A percentile compares a stretch with the other conserved stretches of the same genome.
Conservation (phyloP, 2,329 filamentous ascomycete species). For the Ophiocordyceps camponoti-floridani region DNA sequence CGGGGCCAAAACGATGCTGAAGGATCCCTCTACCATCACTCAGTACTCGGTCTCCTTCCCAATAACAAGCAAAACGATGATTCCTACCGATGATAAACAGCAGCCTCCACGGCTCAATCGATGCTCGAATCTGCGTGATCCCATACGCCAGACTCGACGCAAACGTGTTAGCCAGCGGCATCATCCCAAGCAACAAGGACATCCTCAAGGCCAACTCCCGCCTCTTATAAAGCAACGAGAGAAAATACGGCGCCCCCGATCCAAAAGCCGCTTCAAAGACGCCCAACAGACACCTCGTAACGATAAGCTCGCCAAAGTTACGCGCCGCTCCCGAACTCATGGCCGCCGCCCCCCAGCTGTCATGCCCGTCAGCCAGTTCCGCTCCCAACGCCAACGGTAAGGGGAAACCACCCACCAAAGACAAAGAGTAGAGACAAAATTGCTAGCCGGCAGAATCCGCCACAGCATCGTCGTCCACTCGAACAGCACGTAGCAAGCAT, state of each 20-base stretch:
- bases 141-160: constrained; percentile 15
- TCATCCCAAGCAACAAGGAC: constrained; percentile 10
- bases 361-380: background rate
- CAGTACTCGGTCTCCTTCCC: background rate
- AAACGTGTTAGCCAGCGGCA: constrained; percentile 15
- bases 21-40: constrained; percentile 7
- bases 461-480: constrained; percentile 9
- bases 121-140: constrained; percentile 10
- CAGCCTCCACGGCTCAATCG: constrained; percentile 11
- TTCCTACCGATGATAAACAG: constrained; percentile 11
- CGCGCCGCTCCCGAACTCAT: constrained; percentile 6
- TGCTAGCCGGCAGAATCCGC: constrained; percentile 8
- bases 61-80: background rate
- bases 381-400: too few species aligned
- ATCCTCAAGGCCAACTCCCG: constrained; percentile 13
- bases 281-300: constrained; percentile 9
- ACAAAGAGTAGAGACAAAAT: constrained; percentile 6
- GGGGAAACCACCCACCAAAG: constrained; percentile 4
- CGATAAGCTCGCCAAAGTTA: constrained; percentile 7
- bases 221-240: constrained; percentile 16
- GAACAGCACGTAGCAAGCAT: constrained; percentile 9
- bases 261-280: constrained; percentile 11
- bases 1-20: constrained; percentile 10
- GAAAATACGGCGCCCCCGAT: constrained; percentile 11
- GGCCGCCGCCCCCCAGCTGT: constrained; percentile 4